Evolutionary conservation across 768 basidiomycete species (phyloP), one percentile per base, ranked within the genome.

Genomic region (Fibroporia radiculosa): DNA sequence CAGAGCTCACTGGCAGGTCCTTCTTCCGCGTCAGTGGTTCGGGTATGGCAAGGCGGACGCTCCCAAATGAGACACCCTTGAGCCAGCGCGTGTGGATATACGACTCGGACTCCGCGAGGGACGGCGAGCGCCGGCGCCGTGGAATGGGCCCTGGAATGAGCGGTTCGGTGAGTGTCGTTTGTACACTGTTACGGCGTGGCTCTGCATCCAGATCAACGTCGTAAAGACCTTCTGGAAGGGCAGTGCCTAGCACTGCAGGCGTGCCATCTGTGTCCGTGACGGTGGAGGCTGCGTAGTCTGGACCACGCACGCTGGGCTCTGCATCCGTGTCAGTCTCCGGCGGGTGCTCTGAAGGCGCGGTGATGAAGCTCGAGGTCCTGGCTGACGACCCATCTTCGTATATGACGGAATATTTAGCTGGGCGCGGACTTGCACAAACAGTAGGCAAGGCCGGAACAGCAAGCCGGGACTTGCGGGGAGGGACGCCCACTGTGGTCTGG

Each of bases 341-440:
- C 23, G 61, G 55, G 27, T 51, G 53, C 13, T 34, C 48, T 3
- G 58, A 57, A 3, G 50, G 61, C 10, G 64, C 64, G 20, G 64
- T 66, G 44, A 62, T 56, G 50, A 64, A 66, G 55, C 64, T 66
- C n/a, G 45, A 50, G 2, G 62, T 57, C 28, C 55, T 53, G 36
- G 53, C 56, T 2, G 56, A 56, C 8, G 43, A 41, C 25, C 50
- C 45, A 38, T 61, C 58, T 39, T 64, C 64, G 47, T 61, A 64
- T 6, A 65, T 64, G 16, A 61, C 53, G 2, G 63, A 64, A 32
- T 62, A 54, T 40, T 45, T 52, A 35, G 55, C 51, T 10, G 52
- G 47, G 11, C 50, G 48, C 6, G 53, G 40, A 38, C 53, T 52
- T 12, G 55, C 52, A 26, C 53, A 25, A 23, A 57, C 55, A 1